Percentiles rank a stretch among this genome's conserved stretches.
phyloP scores from a whole-genome alignment of 177 flowering plant species.

The Tripterygium wilfordii region DNA sequence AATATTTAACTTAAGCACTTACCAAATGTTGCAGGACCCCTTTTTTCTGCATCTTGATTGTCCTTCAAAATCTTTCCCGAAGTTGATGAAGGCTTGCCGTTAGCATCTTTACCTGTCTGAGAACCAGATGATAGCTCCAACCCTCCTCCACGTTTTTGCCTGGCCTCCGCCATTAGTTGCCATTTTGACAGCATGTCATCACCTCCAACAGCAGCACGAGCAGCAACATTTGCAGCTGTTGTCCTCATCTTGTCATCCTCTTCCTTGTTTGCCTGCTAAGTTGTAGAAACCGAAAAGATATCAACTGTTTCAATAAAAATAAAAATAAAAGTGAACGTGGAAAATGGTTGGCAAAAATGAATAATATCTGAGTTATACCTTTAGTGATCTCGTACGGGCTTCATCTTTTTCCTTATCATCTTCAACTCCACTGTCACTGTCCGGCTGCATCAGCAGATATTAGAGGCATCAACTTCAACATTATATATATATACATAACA shows the following conservation, averaged over 20 bases:
- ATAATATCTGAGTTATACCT: conserved; percentile 38
- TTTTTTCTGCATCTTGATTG: conserved; percentile 47
- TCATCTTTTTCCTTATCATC: conserved; percentile 87
- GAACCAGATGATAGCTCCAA: conserved; percentile 38
- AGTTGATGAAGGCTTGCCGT: conserved; percentile 30
- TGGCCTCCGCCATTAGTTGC: conserved; percentile 97
- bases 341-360: no score
- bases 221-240: conserved; percentile 97
- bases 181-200: conserved; percentile 92
- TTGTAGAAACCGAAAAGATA: no score
- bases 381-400: conserved; percentile 51
- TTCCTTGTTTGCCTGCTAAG: conserved; percentile 70
- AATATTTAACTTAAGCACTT: neutral
- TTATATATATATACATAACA: no score
- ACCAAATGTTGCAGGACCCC: conserved; percentile 38
- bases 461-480: neutral
- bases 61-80: conserved; percentile 41
- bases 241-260: conserved; percentile 97
- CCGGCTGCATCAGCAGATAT: conserved; percentile 73
- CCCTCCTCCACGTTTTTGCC: conserved; percentile 86
- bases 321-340: no score
- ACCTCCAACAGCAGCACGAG: conserved; percentile 97
- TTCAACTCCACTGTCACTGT: conserved; percentile 47
- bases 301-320: no score
- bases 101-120: conserved; percentile 46